phyloP scores from a whole-genome alignment of 176 grass and related monocot genomes.

The Musa troglodytarum region DNA sequence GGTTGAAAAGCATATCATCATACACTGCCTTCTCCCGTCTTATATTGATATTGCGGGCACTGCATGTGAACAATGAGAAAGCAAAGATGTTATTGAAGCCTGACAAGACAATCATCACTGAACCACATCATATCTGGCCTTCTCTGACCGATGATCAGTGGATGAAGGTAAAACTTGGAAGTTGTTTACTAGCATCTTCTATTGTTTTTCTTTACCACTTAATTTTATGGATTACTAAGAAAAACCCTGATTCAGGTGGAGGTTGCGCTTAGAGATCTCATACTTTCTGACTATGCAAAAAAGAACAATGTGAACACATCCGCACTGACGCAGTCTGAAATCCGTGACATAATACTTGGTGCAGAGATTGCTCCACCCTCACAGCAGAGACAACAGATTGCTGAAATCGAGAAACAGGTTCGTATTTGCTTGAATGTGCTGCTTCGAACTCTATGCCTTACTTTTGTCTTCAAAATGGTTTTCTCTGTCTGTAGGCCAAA shows the following conservation, averaged over 20 bases:
- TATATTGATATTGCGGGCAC: conserved; percentile 79
- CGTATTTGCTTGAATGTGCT: not conserved
- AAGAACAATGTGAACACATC: conserved; percentile 99
- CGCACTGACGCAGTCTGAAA: conserved; percentile 93
- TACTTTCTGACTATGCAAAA: conserved; percentile 98
- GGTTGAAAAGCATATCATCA: conserved; percentile 97
- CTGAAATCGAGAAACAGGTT: conserved; percentile 99
- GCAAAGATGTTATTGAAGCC: conserved; percentile 98
- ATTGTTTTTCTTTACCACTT: not conserved
- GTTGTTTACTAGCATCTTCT: not conserved
- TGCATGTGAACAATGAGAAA: conserved; percentile 99
- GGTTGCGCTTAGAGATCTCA: conserved; percentile 90
- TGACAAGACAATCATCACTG: conserved; percentile 91
- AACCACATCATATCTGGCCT: conserved; percentile 96
- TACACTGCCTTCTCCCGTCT: conserved; percentile 95
- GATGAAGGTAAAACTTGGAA: conserved; percentile 39
- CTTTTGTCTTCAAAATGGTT: conserved; percentile 21
- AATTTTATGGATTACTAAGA: not conserved
- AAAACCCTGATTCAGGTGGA: conserved; percentile 33
- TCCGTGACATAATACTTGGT: conserved; percentile 98
- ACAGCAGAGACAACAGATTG: conserved; percentile 94
- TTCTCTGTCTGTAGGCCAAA: conserved; percentile 50
- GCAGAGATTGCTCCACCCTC: conserved; percentile 97
- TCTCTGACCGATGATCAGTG: conserved; percentile 90
- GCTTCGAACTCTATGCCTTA: not conserved